Percentiles rank a stretch among this genome's conserved stretches.
These are phyloP conservation scores for Cryphonectria naterciae DNA, from an alignment of 2,329 filamentous ascomycete genomes.

Conservation along the genomic window DNA sequence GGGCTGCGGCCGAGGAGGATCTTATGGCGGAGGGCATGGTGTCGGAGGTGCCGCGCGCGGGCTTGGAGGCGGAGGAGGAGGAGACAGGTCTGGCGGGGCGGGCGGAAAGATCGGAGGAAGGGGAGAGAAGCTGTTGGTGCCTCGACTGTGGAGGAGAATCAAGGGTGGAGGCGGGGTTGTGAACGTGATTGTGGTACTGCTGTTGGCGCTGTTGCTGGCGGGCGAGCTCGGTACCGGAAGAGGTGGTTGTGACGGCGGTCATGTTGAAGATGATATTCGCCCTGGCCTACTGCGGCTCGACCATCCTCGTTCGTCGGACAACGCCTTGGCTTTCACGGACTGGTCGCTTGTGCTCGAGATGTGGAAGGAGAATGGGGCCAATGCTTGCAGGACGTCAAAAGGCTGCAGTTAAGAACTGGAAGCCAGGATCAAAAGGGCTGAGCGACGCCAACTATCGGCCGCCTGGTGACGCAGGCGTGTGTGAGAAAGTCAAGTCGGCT, in stretches of 20 bases:
- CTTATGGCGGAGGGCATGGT: conserved; percentile 26
- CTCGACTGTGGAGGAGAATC: conserved; percentile 4
- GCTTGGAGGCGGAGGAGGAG: conserved; percentile 2
- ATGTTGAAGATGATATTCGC: conserved; percentile 15
- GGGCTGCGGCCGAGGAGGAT: conserved; percentile 23
- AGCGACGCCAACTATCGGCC: not conserved
- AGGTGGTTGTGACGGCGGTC: conserved; percentile 28
- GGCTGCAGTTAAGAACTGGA: not conserved
- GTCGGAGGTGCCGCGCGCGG: conserved; percentile 13
- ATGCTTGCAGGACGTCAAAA: not conserved
- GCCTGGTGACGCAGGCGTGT: not conserved
- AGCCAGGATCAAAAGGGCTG: not conserved
- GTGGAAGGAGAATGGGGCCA: not conserved
- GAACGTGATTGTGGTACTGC: not conserved
- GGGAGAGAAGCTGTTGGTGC: conserved; percentile 5
- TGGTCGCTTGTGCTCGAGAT: not conserved
- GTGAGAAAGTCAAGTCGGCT: not conserved
- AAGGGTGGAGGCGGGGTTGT: conserved; percentile 4
- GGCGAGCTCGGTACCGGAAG: conserved; percentile 1
- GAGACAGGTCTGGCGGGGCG: conserved; percentile 2
- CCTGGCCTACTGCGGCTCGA: conserved; percentile 22
- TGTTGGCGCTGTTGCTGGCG: conserved; percentile 11
- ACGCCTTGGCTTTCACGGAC: not conserved
- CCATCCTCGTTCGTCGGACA: conserved; percentile 17
- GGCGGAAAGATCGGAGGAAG: conserved; percentile 2